Percentiles rank a stretch among this genome's conserved stretches.
phyloP scores from a whole-genome alignment of 2,329 filamentous ascomycete genomes.

The Claviceps sp. region DNA sequence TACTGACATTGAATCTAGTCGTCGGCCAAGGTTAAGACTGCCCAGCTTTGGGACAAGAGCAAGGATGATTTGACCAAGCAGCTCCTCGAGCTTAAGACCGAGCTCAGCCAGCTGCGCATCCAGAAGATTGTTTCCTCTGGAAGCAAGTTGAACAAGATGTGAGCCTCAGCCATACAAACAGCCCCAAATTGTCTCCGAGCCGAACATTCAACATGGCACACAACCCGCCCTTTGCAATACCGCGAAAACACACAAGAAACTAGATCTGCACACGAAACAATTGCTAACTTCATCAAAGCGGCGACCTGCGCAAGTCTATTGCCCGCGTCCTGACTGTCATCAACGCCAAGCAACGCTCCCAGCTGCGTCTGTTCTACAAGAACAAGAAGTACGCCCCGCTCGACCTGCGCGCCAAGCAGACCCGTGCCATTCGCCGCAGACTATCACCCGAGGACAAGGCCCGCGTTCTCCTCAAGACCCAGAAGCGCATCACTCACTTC shows the following conservation, averaged over 20 bases:
- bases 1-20: slow-evolving; percentile 18
- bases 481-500: slow-evolving; percentile 94
- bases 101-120: slow-evolving; percentile 91
- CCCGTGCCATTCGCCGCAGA: slow-evolving; percentile 90
- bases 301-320: slow-evolving; percentile 99
- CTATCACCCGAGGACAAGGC: slow-evolving; percentile 84
- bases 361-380: slow-evolving; percentile 99
- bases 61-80: slow-evolving; percentile 97
- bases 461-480: slow-evolving; percentile 80
- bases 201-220: too few relatives aligned
- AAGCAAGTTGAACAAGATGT: slow-evolving; percentile 97
- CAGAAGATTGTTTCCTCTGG: slow-evolving; percentile 96
- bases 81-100: slow-evolving; percentile 86
- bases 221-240: too few relatives aligned
- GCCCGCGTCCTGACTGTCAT: slow-evolving; percentile 98
- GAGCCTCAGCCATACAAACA: slow-evolving; percentile 24
- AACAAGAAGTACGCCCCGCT: slow-evolving; percentile 99
- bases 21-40: slow-evolving; percentile 73
- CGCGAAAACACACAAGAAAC: too few relatives aligned
- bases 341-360: slow-evolving; percentile 97
- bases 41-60: slow-evolving; percentile 96
- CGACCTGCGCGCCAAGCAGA: slow-evolving; percentile 97
- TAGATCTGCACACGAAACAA: not conserved
- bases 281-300: slow-evolving; percentile 44
- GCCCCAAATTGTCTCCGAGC: not conserved